Base-by-base conservation (phyloP, 768 basidiomycete species). In the Cantharellus cinnabarinus region DNA sequence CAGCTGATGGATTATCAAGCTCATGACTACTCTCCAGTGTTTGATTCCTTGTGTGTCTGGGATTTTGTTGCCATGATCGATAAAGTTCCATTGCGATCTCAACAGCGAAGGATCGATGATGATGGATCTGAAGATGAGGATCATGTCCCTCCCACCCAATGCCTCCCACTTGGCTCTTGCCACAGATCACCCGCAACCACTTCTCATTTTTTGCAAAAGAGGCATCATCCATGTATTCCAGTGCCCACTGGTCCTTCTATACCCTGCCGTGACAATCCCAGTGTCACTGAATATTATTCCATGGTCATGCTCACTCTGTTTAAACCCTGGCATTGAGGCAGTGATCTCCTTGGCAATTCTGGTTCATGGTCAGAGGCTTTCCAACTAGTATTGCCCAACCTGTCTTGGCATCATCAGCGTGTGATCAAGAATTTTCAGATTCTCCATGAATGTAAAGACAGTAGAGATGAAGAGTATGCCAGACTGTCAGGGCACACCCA, bases 241-340 rank as follows among this genome's bases (percentile, higher is more conserved):
- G 70, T 73, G 1, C 68, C 68, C 0, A 65, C 73, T 14, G 75
- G 75, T 1, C 59, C 71, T 0, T 41, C 41, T 0, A 56, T 76
- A 0, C 73, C 73, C 3, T 61, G 70, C 0, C 56, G 67, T 3
- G 70, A 74, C 59, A 10, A 39, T 4, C 29, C 58, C 4, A 58
- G 65, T 4, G 3, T 7, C 7, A 7, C 62, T 7, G 62, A 60
- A 0, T 58, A 58, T 3, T 73, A 72, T 58, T 69, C 66, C 57
- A 60, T 68, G 2, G 58, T 71, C 2, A 75, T 75, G 73, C 59
- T 76, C 2, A 67, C 73, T n/a, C 65, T 75, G 0, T 75, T 75
- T 62, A 73, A 74, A 61, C 75, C 74, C 0, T 75, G 74, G 75
- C 41, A 65, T 0, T 38, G 54, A 50, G 42, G 62, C 0, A n/a